Percentiles rank a stretch among this genome's conserved stretches.
Conservation (phyloP, 1,284 basidiomycete genomes). For the Xerocomus nothofagi region DNA sequence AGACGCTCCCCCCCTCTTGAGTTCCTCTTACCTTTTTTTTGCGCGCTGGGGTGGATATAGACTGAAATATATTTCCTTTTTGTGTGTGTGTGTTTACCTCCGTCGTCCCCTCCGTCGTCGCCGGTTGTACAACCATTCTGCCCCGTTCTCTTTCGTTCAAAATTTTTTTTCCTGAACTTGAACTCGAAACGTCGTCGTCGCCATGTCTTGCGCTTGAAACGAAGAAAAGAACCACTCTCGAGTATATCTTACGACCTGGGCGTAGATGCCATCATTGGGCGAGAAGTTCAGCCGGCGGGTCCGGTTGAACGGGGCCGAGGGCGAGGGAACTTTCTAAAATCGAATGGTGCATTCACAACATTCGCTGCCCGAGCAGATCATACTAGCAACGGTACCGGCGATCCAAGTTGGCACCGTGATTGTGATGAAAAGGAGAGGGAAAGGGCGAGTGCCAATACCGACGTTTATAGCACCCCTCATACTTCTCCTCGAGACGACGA, state of each 20-base stretch:
- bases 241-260: slow-evolving; percentile 6
- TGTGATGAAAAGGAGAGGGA: no score
- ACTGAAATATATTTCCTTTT: slow-evolving; percentile 67
- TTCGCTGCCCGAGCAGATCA: no score
- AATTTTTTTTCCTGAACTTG: slow-evolving; percentile 5
- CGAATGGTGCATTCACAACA: no score
- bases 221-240: no score
- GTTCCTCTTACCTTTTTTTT: slow-evolving; percentile 57
- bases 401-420: no score
- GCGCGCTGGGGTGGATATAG: slow-evolving; percentile 51
- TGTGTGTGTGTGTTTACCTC: no score
- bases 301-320: neutral
- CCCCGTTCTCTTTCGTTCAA: slow-evolving; percentile 29
- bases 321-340: neutral
- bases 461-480: slow-evolving; percentile 29
- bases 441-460: no score
- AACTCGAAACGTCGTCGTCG: no score
- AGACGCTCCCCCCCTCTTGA: slow-evolving; percentile 48
- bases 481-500: slow-evolving; percentile 21
- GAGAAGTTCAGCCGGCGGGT: neutral
- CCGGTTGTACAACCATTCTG: slow-evolving; percentile 13
- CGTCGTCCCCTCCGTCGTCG: slow-evolving; percentile 25
- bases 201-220: slow-evolving; percentile 3
- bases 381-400: slow-evolving; percentile 5
- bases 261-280: slow-evolving; percentile 1